These are phyloP conservation scores for Trapa bicornis DNA, from an alignment of 345 rosid genomes.

Conservation along the genomic window DNA sequence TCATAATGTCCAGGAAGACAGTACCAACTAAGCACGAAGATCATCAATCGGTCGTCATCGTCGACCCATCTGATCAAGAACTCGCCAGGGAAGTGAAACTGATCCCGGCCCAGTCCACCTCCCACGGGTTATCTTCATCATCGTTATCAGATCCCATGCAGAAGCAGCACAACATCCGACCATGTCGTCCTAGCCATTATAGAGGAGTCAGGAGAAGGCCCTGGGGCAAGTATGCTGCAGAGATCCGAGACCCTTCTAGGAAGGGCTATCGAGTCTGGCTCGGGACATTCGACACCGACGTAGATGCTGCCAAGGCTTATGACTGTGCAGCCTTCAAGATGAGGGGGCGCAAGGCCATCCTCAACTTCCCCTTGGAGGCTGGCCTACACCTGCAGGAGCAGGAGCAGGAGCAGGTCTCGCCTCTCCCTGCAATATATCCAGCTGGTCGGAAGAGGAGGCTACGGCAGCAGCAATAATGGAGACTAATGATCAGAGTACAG, in stretches of 20 bases:
- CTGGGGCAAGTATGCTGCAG: constrained; percentile 93
- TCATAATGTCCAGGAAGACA: too few relatives aligned
- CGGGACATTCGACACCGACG: constrained; percentile 61
- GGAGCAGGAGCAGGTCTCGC: constrained; percentile 1
- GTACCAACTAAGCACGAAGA: too few relatives aligned
- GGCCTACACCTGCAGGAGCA: constrained; percentile 14
- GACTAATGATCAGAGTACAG: too few relatives aligned
- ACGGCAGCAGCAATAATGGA: constrained; percentile 4
- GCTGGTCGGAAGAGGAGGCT: constrained; percentile 30
- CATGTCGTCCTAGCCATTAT: constrained; percentile 27
- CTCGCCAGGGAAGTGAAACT: background rate
- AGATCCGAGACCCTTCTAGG: constrained; percentile 72
- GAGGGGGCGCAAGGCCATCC: constrained; percentile 76
- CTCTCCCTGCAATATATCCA: constrained; percentile 31
- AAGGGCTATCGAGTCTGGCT: constrained; percentile 86
- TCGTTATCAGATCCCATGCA: background rate
- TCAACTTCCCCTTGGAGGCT: constrained; percentile 80
- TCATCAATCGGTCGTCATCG: too few relatives aligned
- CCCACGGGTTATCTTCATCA: too few relatives aligned
- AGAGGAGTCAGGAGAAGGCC: constrained; percentile 89
- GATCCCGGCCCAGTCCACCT: background rate
- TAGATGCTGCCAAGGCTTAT: constrained; percentile 86
- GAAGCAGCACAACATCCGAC: constrained; percentile 12
- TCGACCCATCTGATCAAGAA: too few relatives aligned
- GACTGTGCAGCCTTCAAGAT: constrained; percentile 73